Conservation (phyloP, 2,329 filamentous ascomycete species). For the Diaporthe destruens region DNA sequence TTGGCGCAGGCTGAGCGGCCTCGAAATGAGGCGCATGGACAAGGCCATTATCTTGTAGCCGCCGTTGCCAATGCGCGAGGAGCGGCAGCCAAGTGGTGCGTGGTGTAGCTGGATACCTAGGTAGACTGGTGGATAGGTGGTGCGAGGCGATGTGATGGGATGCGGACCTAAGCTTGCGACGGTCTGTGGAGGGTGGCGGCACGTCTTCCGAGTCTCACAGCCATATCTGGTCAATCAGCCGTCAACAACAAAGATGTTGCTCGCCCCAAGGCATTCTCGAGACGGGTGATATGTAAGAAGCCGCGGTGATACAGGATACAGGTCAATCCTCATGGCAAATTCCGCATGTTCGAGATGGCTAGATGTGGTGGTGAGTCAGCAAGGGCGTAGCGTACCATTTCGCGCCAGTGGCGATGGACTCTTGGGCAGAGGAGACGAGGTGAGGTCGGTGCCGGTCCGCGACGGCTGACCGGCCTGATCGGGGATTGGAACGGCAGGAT, state of each 20-base stretch:
- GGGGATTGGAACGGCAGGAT: background rate
- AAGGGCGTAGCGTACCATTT: conserved; percentile 12
- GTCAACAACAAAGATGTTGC: background rate
- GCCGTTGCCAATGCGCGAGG: background rate
- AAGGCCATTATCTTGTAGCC: conserved; percentile 25
- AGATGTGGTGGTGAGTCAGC: conserved; percentile 29
- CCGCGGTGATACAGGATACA: conserved; percentile 10
- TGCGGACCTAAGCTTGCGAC: background rate
- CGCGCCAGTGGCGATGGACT: background rate
- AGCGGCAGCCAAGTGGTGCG: background rate
- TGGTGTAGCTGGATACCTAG: too few species aligned
- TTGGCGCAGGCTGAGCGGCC: conserved; percentile 15
- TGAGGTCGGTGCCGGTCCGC: conserved; percentile 6
- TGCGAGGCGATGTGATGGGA: background rate
- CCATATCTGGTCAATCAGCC: conserved; percentile 20
- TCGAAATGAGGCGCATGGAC: conserved; percentile 13
- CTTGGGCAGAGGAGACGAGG: background rate
- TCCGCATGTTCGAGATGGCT: background rate
- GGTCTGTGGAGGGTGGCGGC: conserved; percentile 4
- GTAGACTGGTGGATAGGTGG: background rate
- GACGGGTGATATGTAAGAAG: conserved; percentile 20
- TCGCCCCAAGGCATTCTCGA: conserved; percentile 11
- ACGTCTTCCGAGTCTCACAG: background rate
- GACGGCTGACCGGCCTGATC: conserved; percentile 9
- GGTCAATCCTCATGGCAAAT: background rate